Percentiles rank a stretch among this genome's conserved stretches.
These are phyloP conservation scores for Aureobasidium sp. DNA, from an alignment of 2,329 filamentous ascomycete species.

Conservation along the genomic window DNA sequence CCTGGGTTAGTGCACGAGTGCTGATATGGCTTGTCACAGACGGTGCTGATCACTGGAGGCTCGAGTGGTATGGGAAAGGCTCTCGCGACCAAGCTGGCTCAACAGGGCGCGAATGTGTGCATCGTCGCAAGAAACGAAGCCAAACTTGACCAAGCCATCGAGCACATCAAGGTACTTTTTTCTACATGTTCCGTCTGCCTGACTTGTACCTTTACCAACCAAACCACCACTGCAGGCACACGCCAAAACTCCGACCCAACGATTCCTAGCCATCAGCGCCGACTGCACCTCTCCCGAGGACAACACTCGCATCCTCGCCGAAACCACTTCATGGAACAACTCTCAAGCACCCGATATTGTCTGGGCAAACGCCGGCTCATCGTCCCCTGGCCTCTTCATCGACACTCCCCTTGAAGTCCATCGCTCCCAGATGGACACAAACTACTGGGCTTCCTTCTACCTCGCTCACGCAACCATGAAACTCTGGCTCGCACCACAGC, in stretches of 20 bases:
- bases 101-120: constrained; percentile 79
- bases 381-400: constrained; percentile 68
- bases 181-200: not conserved
- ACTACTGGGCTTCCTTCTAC: constrained; percentile 82
- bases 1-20: constrained; percentile 8
- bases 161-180: constrained; percentile 53
- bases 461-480: constrained; percentile 74
- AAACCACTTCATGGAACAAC: constrained; percentile 74
- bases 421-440: constrained; percentile 79
- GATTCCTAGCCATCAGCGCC: constrained; percentile 75
- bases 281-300: constrained; percentile 69
- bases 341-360: constrained; percentile 70
- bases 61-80: constrained; percentile 88
- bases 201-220: not conserved
- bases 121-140: constrained; percentile 70
- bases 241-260: constrained; percentile 46
- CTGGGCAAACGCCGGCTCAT: constrained; percentile 79
- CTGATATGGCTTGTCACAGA: constrained; percentile 45
- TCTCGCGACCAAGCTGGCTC: constrained; percentile 65
- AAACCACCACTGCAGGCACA: not conserved
- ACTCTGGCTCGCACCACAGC: constrained; percentile 56
- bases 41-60: constrained; percentile 79
- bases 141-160: constrained; percentile 67
- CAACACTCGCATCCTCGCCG: constrained; percentile 60
- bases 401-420: constrained; percentile 63